Base-by-base conservation (phyloP, 192 early-diverging fungal genomes). In the Chytriomyces confervae region DNA sequence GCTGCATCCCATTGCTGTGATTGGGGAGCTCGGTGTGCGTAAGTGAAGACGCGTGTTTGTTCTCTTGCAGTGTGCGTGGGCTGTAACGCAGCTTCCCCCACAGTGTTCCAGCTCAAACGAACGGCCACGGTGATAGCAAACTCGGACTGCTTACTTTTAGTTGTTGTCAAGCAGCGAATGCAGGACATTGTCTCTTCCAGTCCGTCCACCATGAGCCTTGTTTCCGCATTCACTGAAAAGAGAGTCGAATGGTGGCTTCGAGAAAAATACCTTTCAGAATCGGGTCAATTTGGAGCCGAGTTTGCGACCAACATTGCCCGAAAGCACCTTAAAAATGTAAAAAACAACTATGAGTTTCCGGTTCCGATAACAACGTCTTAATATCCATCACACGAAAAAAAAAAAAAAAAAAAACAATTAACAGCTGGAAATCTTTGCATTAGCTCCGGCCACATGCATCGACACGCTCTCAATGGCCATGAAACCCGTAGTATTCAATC, bases 251-350 rank as follows among this genome's bases (percentile, higher is more conserved):
- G 70, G 75, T 78, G 72, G 79, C 16, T n/a, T 20, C 53, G 53
- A 13, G 53, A 57, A 57, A 73, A 73, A 2, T 27, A 72, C 10
- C 65, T 72, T 65, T 16, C 20, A 69, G 53, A 13, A 20, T 27
- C 43, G 5, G 63, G 64, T 29, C 53, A 79, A 20, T 85, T 85
- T 78, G 84, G 84, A 50, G 77, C 84, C 36, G 84, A 85, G 72
- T 85, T 85, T 63, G 62, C 79, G 18, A 48, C 68, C 24, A 72
- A 83, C 66, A 78, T 85, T 64, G 84, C 79, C 6, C 20, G 79
- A 46, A 44, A 80, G 61, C 77, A 84, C 49, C 13, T 85, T 46
- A 71, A 48, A 20, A 84, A 84, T 69, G 84, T 84, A 20, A n/a
- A 20, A n/a, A 20, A 5, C 53, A 13, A 36, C 36, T 36, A 36